Conservation (phyloP, 306 rosid genomes). For the Mimosa pudica region DNA sequence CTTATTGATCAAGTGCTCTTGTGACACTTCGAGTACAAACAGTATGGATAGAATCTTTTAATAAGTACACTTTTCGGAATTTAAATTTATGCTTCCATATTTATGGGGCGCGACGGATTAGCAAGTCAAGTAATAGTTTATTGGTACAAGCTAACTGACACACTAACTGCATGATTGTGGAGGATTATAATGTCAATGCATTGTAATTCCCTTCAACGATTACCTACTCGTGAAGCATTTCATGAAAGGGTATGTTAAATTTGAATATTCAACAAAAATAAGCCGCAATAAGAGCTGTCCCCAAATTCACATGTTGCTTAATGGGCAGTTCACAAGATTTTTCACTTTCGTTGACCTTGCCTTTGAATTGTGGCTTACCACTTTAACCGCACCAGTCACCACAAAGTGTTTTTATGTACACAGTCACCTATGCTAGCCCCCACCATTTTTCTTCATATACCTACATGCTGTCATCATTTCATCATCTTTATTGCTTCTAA, state of each 20-base stretch:
- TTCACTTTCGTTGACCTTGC: constrained; percentile 14
- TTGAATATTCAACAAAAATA: background rate
- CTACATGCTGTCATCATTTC: background rate
- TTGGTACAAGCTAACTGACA: background rate
- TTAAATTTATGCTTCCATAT: too few species aligned
- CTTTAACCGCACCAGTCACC: constrained; percentile 33
- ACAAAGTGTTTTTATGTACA: background rate
- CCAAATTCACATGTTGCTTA: background rate
- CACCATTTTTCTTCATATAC: background rate
- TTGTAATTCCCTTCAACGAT: background rate
- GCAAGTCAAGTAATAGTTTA: too few species aligned
- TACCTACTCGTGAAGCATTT: background rate
- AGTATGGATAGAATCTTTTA: too few species aligned
- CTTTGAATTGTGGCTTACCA: constrained; percentile 41
- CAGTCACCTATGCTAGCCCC: background rate
- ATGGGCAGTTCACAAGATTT: constrained; percentile 2
- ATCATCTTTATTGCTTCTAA: background rate
- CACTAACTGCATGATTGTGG: background rate
- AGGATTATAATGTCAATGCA: background rate
- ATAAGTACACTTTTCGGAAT: too few species aligned
- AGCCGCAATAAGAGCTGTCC: background rate
- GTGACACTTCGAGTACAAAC: too few species aligned
- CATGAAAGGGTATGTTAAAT: background rate
- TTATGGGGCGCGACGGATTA: too few species aligned
- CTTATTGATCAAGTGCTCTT: too few species aligned